phyloP scores from a whole-genome alignment of 2,329 filamentous ascomycete genomes.

The Reticulascus tulasneorum region DNA sequence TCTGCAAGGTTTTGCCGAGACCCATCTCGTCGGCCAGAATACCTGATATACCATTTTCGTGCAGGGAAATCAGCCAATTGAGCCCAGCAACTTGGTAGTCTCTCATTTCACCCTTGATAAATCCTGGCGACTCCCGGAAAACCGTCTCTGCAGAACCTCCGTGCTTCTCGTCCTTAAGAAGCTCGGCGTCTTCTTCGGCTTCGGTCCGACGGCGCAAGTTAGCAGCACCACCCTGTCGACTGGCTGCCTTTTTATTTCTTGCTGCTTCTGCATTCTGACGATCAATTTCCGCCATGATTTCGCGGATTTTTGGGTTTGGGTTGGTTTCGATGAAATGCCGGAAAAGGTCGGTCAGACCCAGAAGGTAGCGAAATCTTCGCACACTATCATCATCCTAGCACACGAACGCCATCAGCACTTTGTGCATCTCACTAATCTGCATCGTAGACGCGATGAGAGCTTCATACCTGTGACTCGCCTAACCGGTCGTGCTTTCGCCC shows the following conservation, averaged over 20 bases:
- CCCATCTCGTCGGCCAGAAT: slow-evolving; percentile 99
- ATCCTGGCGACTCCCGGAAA: slow-evolving; percentile 91
- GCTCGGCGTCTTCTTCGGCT: slow-evolving; percentile 94
- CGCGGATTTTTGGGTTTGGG: slow-evolving; percentile 88
- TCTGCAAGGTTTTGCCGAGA: slow-evolving; percentile 94
- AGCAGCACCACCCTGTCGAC: slow-evolving; percentile 79
- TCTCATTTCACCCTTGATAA: slow-evolving; percentile 83
- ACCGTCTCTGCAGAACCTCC: slow-evolving; percentile 83
- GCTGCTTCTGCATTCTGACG: slow-evolving; percentile 77
- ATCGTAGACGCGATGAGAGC: neutral
- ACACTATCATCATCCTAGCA: slow-evolving; percentile 90
- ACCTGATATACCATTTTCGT: slow-evolving; percentile 98
- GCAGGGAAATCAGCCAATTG: slow-evolving; percentile 96
- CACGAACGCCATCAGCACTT: neutral
- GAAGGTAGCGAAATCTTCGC: slow-evolving; percentile 86
- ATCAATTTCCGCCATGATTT: slow-evolving; percentile 92
- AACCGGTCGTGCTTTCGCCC: slow-evolving; percentile 92
- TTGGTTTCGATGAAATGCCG: slow-evolving; percentile 99
- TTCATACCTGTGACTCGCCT: slow-evolving; percentile 80
- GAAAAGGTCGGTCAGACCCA: slow-evolving; percentile 94
- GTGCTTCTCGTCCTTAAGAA: slow-evolving; percentile 80
- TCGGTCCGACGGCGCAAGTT: slow-evolving; percentile 82
- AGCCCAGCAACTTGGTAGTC: slow-evolving; percentile 95
- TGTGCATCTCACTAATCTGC: neutral
- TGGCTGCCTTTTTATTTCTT: slow-evolving; percentile 67